Conservation (phyloP, 768 basidiomycete genomes). For the Lactifluus hygrophoroides region DNA sequence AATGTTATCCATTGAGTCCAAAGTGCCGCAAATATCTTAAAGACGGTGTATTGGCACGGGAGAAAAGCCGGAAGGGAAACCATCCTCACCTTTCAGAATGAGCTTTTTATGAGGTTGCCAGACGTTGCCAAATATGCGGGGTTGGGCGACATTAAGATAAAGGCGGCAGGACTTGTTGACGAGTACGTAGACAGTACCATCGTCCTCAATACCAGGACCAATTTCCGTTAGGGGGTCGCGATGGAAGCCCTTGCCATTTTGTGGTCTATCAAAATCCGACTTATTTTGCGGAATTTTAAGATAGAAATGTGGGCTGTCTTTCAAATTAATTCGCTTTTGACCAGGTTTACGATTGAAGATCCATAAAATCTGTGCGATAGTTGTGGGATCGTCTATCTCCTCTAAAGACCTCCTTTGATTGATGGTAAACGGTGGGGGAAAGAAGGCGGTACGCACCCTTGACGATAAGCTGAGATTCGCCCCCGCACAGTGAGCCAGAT, state of each 20-base stretch:
- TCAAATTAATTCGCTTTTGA: not conserved
- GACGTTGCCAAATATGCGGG: not conserved
- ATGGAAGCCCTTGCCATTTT: not conserved
- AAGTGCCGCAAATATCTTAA: not conserved
- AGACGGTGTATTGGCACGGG: not conserved
- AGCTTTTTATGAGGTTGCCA: not conserved
- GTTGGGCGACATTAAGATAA: not conserved
- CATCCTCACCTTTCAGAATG: slow-evolving; percentile 8
- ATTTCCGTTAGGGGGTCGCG: not conserved
- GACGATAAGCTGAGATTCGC: not conserved
- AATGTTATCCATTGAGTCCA: not conserved
- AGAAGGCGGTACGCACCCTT: not conserved
- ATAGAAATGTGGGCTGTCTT: not conserved
- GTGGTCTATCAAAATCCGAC: not conserved
- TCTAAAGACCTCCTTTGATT: no score
- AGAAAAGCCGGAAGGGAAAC: no score
- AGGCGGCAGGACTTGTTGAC: not conserved
- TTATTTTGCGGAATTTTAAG: not conserved
- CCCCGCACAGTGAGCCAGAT: not conserved
- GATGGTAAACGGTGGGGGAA: not conserved
- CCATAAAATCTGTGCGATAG: no score
- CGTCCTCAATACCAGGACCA: not conserved
- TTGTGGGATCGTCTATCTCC: no score
- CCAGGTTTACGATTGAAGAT: not conserved
- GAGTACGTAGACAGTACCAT: not conserved